A percentile compares a stretch with the other conserved stretches of the same genome.
These are phyloP conservation scores for Fragaria ananassa DNA, from an alignment of 306 rosid species.

Conservation along the genomic window DNA sequence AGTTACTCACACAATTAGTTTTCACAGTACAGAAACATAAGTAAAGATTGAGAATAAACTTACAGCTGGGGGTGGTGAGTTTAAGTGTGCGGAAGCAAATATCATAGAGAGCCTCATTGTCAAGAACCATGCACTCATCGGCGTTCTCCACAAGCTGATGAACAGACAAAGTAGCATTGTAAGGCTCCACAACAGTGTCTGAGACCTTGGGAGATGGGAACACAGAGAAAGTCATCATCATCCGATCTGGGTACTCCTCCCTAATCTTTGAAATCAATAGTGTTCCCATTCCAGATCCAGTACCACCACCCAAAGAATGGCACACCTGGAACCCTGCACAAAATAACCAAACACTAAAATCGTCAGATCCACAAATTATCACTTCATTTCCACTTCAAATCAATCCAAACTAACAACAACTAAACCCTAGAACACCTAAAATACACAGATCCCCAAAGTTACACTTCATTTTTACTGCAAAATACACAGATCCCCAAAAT, in stretches of 20 bases:
- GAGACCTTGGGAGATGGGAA: constrained; percentile 49
- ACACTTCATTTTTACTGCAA: not conserved
- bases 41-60: not conserved
- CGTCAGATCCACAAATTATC: not conserved
- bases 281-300: constrained; percentile 51
- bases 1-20: not conserved
- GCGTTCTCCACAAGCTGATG: constrained; percentile 50
- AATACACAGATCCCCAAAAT: not conserved
- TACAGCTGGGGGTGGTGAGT: constrained; percentile 46
- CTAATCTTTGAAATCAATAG: constrained; percentile 45
- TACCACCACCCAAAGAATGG: constrained; percentile 46
- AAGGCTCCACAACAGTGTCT: constrained; percentile 47
- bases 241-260: constrained; percentile 45
- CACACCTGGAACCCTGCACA: constrained; percentile 42
- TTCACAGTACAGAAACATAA: not conserved
- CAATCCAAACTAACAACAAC: not conserved
- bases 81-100: constrained; percentile 44
- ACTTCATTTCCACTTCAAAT: not conserved
- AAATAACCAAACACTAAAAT: not conserved
- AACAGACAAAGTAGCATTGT: constrained; percentile 41
- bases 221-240: constrained; percentile 47
- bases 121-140: constrained; percentile 45
- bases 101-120: constrained; percentile 43
- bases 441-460: not conserved
- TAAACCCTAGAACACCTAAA: not conserved